Base-by-base conservation (phyloP, 2,329 filamentous ascomycete genomes). In the Monascus ruber region DNA sequence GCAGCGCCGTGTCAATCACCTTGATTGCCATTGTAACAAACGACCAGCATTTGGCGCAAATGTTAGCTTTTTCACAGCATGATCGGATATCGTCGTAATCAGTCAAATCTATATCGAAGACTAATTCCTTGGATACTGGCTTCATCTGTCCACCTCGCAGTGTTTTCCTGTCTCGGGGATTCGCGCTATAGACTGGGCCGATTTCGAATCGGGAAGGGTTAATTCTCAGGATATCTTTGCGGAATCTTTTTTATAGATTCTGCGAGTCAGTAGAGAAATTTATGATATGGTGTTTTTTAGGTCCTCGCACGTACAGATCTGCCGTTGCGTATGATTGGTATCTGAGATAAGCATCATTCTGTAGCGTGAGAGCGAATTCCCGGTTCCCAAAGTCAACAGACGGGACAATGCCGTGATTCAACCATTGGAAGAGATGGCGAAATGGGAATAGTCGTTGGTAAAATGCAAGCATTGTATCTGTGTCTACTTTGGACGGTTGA, bases 41-140 rank as follows among this genome's bases (percentile, higher is more conserved):
- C 36, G 83, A 74, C 91, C 91, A 98, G 67, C 91, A 98, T 59
- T 88, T 91, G 48, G 72, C 73, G 61, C 91, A 98, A 48, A 98
- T 96, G 51, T 85, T 93, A 6, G 89, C 86, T 59, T 89, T 88
- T 53, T 81, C 79, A 60, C 91, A 98, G 66, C 91, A 98, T 26
- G 88, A 95, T 50, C 91, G 81, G 47, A 98, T 85, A 48, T 94
- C 86, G 59, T 98, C 91, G 64, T 98, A 98, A 66, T 96, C 91
- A 39, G 91, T 96, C 76, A 98, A 76, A 75, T 98, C 91, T 54
- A 98, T 96, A 81, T 98, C 91, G 63, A 98, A 96, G 52, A 94
- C 94, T 31, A 98, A 70, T 62, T 98, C 91, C 62, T 98, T 98
- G 40, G 84, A 76, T 27, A 95, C 63, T 0, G 91, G 89, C 47